Conservation (phyloP, 345 rosid species). For the Corchorus capsularis region DNA sequence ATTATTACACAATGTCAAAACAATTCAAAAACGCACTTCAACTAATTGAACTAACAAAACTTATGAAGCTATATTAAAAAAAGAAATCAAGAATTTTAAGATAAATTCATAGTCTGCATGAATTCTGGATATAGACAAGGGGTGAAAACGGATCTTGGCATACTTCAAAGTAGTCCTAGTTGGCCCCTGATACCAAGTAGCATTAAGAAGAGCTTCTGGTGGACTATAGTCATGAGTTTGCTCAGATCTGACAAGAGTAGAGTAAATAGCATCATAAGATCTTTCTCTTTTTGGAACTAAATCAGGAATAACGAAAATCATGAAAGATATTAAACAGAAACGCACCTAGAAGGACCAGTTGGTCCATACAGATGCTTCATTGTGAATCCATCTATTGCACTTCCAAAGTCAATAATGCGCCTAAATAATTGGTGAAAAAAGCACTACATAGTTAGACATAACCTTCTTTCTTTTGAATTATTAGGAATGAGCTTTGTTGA, state of each 20-base stretch:
- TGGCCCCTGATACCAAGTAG: conserved; percentile 77
- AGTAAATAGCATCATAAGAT: conserved; percentile 1
- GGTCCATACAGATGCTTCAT: conserved; percentile 78
- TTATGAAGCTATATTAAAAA: neutral
- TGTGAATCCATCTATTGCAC: conserved; percentile 85
- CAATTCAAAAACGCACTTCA: conserved; percentile 4
- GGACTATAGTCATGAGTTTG: conserved; percentile 86
- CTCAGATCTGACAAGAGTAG: conserved; percentile 60
- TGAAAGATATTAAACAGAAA: conserved; percentile 18
- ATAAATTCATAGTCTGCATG: neutral
- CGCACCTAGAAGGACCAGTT: conserved; percentile 87
- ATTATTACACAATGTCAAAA: neutral
- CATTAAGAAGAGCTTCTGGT: conserved; percentile 85
- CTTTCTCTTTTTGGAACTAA: neutral
- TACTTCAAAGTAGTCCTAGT: conserved; percentile 61
- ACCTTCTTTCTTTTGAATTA: no score
- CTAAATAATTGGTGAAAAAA: conserved; percentile 34
- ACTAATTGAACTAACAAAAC: conserved; percentile 1
- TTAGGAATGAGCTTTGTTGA: neutral
- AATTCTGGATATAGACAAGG: conserved; percentile 9
- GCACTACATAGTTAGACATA: neutral
- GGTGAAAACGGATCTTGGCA: conserved; percentile 24
- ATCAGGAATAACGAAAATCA: conserved; percentile 1
- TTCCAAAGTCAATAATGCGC: conserved; percentile 97
- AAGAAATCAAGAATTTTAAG: neutral